phyloP scores from a whole-genome alignment of 192 early-diverging fungal species.

The Umbelopsis sp. region DNA sequence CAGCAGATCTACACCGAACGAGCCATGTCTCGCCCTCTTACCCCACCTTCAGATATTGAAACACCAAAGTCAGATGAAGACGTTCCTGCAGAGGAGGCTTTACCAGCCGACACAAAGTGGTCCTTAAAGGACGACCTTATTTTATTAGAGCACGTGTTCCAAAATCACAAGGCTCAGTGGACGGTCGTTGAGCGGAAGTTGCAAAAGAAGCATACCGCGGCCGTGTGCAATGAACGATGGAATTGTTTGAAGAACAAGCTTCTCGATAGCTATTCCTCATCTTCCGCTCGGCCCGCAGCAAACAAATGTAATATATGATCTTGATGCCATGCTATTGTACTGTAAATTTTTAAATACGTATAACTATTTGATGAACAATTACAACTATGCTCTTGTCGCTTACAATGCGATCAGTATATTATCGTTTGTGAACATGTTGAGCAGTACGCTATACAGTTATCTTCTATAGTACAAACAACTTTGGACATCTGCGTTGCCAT shows the following conservation, averaged over 20 bases:
- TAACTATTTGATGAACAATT: too few species aligned
- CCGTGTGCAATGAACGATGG: slow-evolving; percentile 27
- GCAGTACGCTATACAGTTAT: background rate
- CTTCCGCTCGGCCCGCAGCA: background rate
- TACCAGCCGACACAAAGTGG: background rate
- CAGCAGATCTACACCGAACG: background rate
- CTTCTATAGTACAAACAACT: background rate
- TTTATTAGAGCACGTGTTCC: slow-evolving; percentile 11
- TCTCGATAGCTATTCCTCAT: background rate
- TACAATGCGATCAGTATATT: background rate
- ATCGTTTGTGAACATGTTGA: background rate
- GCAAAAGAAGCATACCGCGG: slow-evolving; percentile 14
- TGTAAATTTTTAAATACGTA: background rate
- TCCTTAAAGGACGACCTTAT: slow-evolving; percentile 16
- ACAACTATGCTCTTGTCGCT: too few species aligned
- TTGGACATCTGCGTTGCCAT: background rate
- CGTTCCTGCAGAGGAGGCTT: background rate
- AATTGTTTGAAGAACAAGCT: slow-evolving; percentile 23
- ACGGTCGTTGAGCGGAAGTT: slow-evolving; percentile 15
- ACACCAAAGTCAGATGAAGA: background rate
- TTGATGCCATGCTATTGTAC: background rate
- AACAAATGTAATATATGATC: slow-evolving; percentile 6
- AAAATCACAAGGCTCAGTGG: slow-evolving; percentile 2
- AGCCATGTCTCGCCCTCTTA: slow-evolving; percentile 8
- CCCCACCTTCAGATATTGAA: slow-evolving; percentile 21